Evolutionary conservation across 306 rosid species (phyloP).

Genomic region (Sophora flavescens): DNA sequence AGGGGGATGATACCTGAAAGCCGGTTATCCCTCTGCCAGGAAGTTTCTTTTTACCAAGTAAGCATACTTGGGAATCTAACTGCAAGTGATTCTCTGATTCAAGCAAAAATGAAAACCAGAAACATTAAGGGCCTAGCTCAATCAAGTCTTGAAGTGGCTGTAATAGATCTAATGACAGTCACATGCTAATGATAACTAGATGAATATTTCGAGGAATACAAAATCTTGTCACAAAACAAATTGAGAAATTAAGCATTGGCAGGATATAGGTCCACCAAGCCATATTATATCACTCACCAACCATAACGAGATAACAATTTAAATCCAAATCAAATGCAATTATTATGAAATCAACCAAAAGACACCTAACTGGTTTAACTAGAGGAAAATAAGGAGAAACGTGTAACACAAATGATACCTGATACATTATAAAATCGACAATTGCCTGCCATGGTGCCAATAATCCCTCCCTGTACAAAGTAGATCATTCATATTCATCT

Average conservation of each 20-base stretch:
- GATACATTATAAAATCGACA: constrained; percentile 79
- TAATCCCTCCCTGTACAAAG: constrained; percentile 77
- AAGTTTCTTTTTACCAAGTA: constrained; percentile 79
- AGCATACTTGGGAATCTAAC: constrained; percentile 66
- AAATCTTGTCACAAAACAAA: constrained; percentile 14
- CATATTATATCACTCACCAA: constrained; percentile 5
- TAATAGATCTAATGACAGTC: constrained; percentile 16
- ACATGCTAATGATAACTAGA: constrained; percentile 21
- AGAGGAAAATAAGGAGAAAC: constrained; percentile 18
- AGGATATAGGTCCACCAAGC: constrained; percentile 30
- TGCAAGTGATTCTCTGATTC: constrained; percentile 77
- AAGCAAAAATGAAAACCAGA: constrained; percentile 45
- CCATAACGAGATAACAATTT: constrained; percentile 18
- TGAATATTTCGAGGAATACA: constrained; percentile 19
- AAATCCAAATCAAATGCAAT: constrained; percentile 24
- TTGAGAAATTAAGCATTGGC: constrained; percentile 21
- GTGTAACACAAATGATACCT: constrained; percentile 60
- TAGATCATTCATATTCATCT: constrained; percentile 43
- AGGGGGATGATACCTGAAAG: constrained; percentile 70
- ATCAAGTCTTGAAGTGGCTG: constrained; percentile 27
- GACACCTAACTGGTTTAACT: constrained; percentile 28
- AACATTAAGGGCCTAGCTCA: constrained; percentile 37
- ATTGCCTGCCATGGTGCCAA: constrained; percentile 83
- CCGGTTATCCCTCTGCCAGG: constrained; percentile 83
- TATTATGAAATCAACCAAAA: constrained; percentile 36